phyloP scores from a whole-genome alignment of 2,329 filamentous ascomycete genomes.

The Aspergillus candidus region DNA sequence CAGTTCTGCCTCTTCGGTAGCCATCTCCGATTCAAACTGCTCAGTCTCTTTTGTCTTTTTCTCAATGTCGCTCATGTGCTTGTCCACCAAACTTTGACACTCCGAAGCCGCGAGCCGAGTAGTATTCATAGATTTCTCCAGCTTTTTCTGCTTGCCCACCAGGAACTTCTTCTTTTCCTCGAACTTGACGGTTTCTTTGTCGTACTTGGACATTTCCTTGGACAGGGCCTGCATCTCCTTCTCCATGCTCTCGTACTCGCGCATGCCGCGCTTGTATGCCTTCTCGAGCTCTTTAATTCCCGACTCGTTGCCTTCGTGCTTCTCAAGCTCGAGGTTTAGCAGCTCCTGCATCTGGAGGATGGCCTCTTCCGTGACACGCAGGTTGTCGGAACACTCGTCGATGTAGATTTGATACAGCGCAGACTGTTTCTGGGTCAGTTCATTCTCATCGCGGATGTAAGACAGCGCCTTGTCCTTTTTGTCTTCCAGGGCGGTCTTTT shows the following conservation, averaged over 20 bases:
- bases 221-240: conserved; percentile 71
- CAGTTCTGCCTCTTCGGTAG: conserved; percentile 74
- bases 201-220: conserved; percentile 86
- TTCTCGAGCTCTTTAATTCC: conserved; percentile 86
- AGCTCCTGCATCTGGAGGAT: conserved; percentile 85
- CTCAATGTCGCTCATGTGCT: conserved; percentile 72
- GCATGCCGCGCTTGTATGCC: conserved; percentile 72
- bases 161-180: conserved; percentile 98
- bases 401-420: conserved; percentile 90
- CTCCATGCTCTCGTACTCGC: conserved; percentile 75
- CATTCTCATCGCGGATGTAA: conserved; percentile 88
- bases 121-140: conserved; percentile 77
- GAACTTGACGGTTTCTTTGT: conserved; percentile 95
- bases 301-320: conserved; percentile 83
- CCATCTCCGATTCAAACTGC: conserved; percentile 68
- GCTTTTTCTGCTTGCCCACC: conserved; percentile 83
- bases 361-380: conserved; percentile 81
- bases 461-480: conserved; percentile 93
- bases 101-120: conserved; percentile 70
- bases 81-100: conserved; percentile 69
- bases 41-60: conserved; percentile 68
- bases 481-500: conserved; percentile 85
- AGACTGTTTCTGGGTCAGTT: conserved; percentile 81
- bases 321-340: conserved; percentile 80
- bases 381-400: conserved; percentile 80